Conservation (phyloP, 2,329 filamentous ascomycete genomes). For the Xylariaceae sp. region DNA sequence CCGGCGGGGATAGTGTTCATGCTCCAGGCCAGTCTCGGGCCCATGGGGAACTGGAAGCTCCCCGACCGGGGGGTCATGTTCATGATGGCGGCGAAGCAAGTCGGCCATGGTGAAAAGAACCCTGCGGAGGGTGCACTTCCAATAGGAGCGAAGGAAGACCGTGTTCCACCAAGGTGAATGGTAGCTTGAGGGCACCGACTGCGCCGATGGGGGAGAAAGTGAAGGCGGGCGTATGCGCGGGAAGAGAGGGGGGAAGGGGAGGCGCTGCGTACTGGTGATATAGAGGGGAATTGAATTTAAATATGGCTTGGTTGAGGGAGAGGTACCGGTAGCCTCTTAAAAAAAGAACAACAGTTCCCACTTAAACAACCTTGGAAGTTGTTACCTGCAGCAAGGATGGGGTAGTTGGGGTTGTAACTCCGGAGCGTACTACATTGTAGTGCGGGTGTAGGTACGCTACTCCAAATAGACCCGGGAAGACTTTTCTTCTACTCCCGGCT, state of each 20-base stretch:
- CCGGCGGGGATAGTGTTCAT: slow-evolving; percentile 43
- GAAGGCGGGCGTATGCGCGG: no score
- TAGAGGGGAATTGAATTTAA: not conserved
- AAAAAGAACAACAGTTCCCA: not conserved
- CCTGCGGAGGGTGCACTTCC: not conserved
- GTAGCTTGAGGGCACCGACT: slow-evolving; percentile 5
- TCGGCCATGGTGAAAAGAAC: slow-evolving; percentile 32
- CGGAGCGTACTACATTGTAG: no score
- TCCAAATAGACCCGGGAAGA: not conserved
- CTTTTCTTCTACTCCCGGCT: not conserved
- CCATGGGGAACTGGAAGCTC: slow-evolving; percentile 55
- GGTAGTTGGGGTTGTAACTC: no score
- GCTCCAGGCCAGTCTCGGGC: slow-evolving; percentile 46
- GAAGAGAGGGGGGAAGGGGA: not conserved
- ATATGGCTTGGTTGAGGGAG: not conserved
- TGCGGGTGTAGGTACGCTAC: no score
- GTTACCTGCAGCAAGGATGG: not conserved
- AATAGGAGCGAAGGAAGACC: slow-evolving; percentile 1
- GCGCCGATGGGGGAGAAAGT: not conserved
- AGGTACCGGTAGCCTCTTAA: not conserved
- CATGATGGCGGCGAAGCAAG: slow-evolving; percentile 37
- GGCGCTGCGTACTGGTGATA: not conserved
- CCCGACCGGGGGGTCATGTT: slow-evolving; percentile 44
- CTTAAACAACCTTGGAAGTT: slow-evolving; percentile 1
- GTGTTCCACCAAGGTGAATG: slow-evolving; percentile 1